Percentiles rank a stretch among this genome's conserved stretches.
These are phyloP conservation scores for Cyclostephanos tholiformis DNA, from an alignment of 108 stramenopile species.

Conservation along the genomic window DNA sequence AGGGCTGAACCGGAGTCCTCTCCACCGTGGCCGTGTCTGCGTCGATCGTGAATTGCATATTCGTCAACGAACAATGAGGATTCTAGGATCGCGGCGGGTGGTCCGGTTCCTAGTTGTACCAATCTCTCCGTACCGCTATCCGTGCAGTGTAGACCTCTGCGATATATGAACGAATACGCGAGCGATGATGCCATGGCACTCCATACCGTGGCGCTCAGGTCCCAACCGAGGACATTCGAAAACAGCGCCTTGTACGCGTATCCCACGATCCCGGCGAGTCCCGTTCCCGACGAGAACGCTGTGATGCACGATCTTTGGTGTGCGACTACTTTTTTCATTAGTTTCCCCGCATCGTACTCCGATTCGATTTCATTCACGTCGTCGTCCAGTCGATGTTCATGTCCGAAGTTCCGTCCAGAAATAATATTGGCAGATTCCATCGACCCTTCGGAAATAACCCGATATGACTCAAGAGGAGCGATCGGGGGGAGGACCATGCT, in stretches of 20 bases:
- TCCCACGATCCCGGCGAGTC: constrained; percentile 79
- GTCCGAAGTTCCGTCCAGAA: background rate
- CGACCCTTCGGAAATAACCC: background rate
- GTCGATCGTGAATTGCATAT: background rate
- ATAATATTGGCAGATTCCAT: too few relatives aligned
- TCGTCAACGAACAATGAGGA: background rate
- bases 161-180: constrained; percentile 24
- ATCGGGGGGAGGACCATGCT: constrained; percentile 8
- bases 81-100: background rate
- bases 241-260: constrained; percentile 64
- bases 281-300: constrained; percentile 80
- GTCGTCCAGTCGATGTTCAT: constrained; percentile 5
- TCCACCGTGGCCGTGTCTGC: background rate
- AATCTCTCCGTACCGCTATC: constrained; percentile 1
- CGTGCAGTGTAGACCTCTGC: constrained; percentile 8
- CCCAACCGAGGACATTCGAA: constrained; percentile 23
- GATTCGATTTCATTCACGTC: background rate
- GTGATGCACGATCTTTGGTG: constrained; percentile 51
- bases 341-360: constrained; percentile 11
- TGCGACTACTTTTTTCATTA: background rate
- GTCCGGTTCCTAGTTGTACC: background rate
- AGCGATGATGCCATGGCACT: constrained; percentile 31
- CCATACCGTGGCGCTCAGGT: constrained; percentile 29
- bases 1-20: constrained; percentile 5
- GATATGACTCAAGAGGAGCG: background rate